Base-by-base conservation (phyloP, 805 yeast genomes). In the Candida berthetii region DNA sequence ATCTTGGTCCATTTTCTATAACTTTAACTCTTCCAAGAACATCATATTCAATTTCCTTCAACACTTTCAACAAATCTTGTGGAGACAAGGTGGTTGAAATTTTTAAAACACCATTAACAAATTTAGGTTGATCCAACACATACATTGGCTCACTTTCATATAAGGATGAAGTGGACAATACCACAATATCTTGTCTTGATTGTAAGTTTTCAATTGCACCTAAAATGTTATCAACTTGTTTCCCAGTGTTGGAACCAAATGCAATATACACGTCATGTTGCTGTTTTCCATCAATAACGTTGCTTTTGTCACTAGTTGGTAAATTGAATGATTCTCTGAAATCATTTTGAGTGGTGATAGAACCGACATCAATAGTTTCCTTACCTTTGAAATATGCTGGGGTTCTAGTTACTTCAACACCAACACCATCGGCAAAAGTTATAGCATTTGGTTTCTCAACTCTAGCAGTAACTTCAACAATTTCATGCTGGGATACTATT, bases 81-180 rank as follows among this genome's bases (percentile, higher is more conserved):
- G 99, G 98, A 3, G 68, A 48, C 16, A 82, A 66, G 0, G 48
- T 48, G 0, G 96, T 90, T n/a, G 62, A 44, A 14, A 85, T 67
- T 48, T 82, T 76, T 14, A 87, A 55, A 3, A 81, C 95, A 3
- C 97, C 98, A 59, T 93, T 93, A 51, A 80, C 65, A 55, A 93
- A 93, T 52, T 79, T 80, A 2, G 78, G 72, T 62, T 93, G 99
- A 42, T 88, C 85, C 29, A 72, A 61, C 47, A 72, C 78, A 60
- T 89, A 93, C 98, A 93, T 91, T 32, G 99, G 98, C 52, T 82
- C 86, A 17, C 96, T 86, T 44, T 83, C 79, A 60, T 87, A 93
- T 41, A 91, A 63, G 0, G 95, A 78, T 0, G 98, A 90, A 0
- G 91, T 76, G 3, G 74, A 67, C 3, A 69, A 44, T 0, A 93